phyloP scores from a whole-genome alignment of 2,329 filamentous ascomycete species.

The Talaromyces sp. region DNA sequence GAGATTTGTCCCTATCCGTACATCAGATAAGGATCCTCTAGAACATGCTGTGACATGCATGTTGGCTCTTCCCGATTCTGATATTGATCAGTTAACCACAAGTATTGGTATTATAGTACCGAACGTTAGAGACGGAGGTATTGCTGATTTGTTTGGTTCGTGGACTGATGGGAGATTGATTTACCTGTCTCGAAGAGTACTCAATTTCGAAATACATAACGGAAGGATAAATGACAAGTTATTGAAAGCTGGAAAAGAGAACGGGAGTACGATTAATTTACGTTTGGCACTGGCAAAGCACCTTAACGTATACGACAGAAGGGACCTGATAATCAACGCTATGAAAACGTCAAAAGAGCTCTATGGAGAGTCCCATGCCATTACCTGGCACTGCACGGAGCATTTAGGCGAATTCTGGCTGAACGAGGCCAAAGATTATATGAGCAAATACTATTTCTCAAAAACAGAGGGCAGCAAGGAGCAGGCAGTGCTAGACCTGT shows the following conservation, averaged over 20 bases:
- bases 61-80: slow-evolving; percentile 1
- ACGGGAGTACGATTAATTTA: neutral
- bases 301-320: neutral
- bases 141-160: neutral
- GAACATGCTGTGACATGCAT: neutral
- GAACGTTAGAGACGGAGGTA: neutral
- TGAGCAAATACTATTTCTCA: neutral
- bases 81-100: slow-evolving; percentile 2
- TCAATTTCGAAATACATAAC: neutral
- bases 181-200: neutral
- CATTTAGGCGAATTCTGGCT: slow-evolving; percentile 1
- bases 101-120: neutral
- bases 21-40: neutral
- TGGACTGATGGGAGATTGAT: slow-evolving; percentile 8
- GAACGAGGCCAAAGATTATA: neutral
- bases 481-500: neutral
- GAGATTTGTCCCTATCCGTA: neutral
- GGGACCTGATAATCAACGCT: neutral
- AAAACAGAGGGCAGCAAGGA: neutral
- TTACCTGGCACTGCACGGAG: slow-evolving; percentile 10
- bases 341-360: neutral
- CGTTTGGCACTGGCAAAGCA: neutral
- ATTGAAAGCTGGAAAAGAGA: neutral
- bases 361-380: slow-evolving; percentile 1
- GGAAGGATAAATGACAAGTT: neutral